Evolutionary conservation across 805 yeast species (phyloP).

Genomic region (Clavispora phyllophila): DNA sequence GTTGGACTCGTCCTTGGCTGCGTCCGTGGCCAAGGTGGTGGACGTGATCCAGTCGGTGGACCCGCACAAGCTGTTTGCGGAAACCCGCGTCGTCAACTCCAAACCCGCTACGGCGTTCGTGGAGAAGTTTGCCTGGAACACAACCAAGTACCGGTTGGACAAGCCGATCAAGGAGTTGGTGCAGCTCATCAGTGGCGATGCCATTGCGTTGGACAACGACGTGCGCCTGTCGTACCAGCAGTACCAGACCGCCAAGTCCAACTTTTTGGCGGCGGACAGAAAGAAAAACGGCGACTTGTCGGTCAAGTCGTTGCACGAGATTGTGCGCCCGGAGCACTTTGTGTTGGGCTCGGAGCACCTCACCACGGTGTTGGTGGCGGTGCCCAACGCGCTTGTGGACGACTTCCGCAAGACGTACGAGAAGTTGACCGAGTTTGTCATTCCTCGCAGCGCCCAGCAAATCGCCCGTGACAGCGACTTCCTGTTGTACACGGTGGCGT

Average conservation of each 20-base stretch:
- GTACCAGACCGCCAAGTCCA: conserved; percentile 80
- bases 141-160: conserved; percentile 80
- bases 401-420: conserved; percentile 73
- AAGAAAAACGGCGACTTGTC: conserved; percentile 92
- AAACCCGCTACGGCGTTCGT: conserved; percentile 56
- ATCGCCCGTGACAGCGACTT: conserved; percentile 73
- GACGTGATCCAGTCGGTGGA: conserved; percentile 57
- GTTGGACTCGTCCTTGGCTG: conserved; percentile 71
- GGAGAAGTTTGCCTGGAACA: conserved; percentile 81
- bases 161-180: conserved; percentile 76
- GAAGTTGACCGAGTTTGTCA: conserved; percentile 71
- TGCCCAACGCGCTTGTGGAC: conserved; percentile 60
- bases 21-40: conserved; percentile 65
- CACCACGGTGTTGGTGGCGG: conserved; percentile 81
- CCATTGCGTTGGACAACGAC: conserved; percentile 78
- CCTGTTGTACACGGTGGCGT: conserved; percentile 66
- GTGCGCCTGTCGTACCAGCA: conserved; percentile 68
- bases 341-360: conserved; percentile 83
- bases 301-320: conserved; percentile 83
- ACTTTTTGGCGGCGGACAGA: conserved; percentile 82
- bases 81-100: conserved; percentile 37
- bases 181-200: conserved; percentile 65
- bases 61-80: conserved; percentile 17
- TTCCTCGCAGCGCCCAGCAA: conserved; percentile 80
- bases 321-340: conserved; percentile 78